Evolutionary conservation across 768 basidiomycete species (phyloP), one percentile per base, ranked within the genome.

Genomic region (Myochromella boudieri): DNA sequence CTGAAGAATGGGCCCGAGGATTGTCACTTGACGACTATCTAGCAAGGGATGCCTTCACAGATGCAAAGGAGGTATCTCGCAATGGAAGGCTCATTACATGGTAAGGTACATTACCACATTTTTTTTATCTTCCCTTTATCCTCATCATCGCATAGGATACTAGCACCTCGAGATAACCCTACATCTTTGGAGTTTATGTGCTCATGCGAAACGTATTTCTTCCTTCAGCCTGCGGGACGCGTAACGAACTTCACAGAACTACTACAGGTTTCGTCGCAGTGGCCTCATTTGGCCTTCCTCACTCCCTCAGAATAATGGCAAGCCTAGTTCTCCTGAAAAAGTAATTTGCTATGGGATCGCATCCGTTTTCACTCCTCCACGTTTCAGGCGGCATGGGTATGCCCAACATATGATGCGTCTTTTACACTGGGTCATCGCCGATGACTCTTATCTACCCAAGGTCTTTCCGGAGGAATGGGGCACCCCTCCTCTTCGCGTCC

Each of bases 391-490:
- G 9, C 75, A 75, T 42, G 82, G 84, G 15, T 85, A 82, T 50
- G 82, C 77, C 8, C 58, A 60, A 9, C 78, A 81, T 49, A 82
- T 84, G 82, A 82, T 85, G 82, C 68, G 74, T 11, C 70, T 86
- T 18, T 45, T 86, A 27, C 83, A 86, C 55, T 78, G 75, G 72
- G 71, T 79, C 10, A 61, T 77, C 28, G 76, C 75, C 4, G 65
- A 68, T 10, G 49, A 48, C 22, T 53, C 46, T 40, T 41, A 51
- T 2, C 56, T 57, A 21, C 60, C 60, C n/a, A 43, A 38, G 37
- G 51, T 45, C 46, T 54, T 68, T 68, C 52, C 67, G 56, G 7
- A 39, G 42, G 39, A 72, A 68, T 67, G 77, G 78, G 79, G 79
- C 12, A 40, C 60, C 2, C 72, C 75, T 26, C 80, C 80, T 3